Evolutionary conservation across 169 alveolate genomes (phyloP).

Genomic region (Neospora caninum): DNA sequence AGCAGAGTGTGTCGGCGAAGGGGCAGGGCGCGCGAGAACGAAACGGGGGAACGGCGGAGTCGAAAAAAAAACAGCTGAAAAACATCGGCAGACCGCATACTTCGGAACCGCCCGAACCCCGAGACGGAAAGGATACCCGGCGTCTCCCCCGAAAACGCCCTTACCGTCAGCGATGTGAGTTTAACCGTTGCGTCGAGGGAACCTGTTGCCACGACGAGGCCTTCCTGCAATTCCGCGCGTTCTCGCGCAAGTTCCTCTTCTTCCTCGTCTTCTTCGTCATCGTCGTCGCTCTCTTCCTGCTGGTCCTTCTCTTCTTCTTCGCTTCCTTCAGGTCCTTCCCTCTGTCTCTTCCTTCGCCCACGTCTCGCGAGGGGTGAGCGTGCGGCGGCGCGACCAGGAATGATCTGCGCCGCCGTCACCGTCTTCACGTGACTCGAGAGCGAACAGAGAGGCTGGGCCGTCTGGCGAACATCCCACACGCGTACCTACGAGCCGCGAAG

Average conservation of each 20-base stretch:
- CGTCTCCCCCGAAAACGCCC: neutral
- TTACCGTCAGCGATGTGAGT: slow-evolving; percentile 16
- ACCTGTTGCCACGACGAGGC: neutral
- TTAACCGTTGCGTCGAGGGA: slow-evolving; percentile 31
- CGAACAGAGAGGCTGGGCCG: neutral
- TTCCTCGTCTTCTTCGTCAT: slow-evolving; percentile 15
- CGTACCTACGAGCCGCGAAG: neutral
- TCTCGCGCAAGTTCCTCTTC: neutral
- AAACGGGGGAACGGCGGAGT: too few species aligned
- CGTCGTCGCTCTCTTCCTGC: slow-evolving; percentile 1
- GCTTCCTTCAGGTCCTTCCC: neutral
- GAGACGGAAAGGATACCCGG: too few species aligned
- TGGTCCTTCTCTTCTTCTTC: neutral
- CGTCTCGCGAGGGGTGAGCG: neutral
- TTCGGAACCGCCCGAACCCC: too few species aligned
- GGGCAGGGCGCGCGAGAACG: too few species aligned
- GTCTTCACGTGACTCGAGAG: slow-evolving; percentile 36
- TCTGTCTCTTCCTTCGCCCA: neutral
- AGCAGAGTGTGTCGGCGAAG: too few species aligned
- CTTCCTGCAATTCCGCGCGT: neutral
- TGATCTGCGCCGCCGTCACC: slow-evolving; percentile 24
- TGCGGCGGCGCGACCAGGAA: slow-evolving; percentile 16
- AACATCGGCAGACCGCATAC: too few species aligned
- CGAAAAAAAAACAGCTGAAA: too few species aligned
- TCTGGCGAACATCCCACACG: slow-evolving; percentile 37